A percentile compares a stretch with the other conserved stretches of the same genome.
phyloP scores from a whole-genome alignment of 345 rosid genomes.

The Hibiscus syriacus region DNA sequence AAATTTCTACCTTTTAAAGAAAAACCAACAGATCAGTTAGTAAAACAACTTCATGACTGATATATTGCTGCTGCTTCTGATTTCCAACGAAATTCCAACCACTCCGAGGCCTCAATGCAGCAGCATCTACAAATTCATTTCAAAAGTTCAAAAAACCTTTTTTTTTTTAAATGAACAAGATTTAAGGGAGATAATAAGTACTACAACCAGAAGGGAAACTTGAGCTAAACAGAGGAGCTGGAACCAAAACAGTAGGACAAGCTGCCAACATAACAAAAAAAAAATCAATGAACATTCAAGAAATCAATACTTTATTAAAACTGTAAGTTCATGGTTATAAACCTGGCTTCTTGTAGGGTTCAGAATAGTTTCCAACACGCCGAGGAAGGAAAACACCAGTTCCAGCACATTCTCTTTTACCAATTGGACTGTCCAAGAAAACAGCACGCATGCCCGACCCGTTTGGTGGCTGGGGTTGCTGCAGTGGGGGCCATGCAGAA shows the following conservation, averaged over 20 bases:
- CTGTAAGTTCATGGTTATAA: background rate
- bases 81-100: slow-evolving; percentile 17
- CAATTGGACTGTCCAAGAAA: slow-evolving; percentile 36
- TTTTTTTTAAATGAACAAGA: background rate
- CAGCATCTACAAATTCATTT: slow-evolving; percentile 14
- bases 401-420: slow-evolving; percentile 55
- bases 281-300: background rate
- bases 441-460: slow-evolving; percentile 56
- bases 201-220: slow-evolving; percentile 16
- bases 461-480: slow-evolving; percentile 15
- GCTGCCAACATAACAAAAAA: slow-evolving; percentile 4
- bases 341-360: slow-evolving; percentile 57
- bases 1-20: background rate
- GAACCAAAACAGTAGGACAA: slow-evolving; percentile 55
- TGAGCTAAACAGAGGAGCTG: slow-evolving; percentile 38
- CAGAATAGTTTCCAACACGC: slow-evolving; percentile 24
- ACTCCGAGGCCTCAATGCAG: slow-evolving; percentile 16
- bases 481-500: slow-evolving; percentile 56
- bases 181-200: too few relatives aligned
- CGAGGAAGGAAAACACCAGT: slow-evolving; percentile 93
- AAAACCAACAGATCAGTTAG: background rate
- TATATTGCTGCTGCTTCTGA: slow-evolving; percentile 20
- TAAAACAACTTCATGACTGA: slow-evolving; percentile 20
- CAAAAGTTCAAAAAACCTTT: background rate
- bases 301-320: too few relatives aligned